phyloP scores from a whole-genome alignment of 2,329 filamentous ascomycete species.

The Verticillium zaregamsianum region DNA sequence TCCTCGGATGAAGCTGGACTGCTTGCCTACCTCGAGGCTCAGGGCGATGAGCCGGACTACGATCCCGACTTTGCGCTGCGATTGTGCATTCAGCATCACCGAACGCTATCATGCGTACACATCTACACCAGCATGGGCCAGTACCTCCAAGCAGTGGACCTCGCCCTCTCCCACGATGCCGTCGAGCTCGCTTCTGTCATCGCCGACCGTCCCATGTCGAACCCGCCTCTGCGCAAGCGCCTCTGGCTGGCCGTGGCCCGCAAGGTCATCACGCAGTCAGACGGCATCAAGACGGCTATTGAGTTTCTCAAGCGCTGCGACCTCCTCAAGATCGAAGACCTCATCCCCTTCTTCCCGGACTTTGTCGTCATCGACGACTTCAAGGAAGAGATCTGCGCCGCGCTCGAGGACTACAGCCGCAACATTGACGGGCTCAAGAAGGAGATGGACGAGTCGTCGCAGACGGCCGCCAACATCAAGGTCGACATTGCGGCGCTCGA shows the following conservation, averaged over 20 bases:
- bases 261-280: constrained; percentile 83
- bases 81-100: constrained; percentile 89
- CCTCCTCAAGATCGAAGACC: constrained; percentile 87
- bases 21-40: constrained; percentile 83
- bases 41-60: constrained; percentile 81
- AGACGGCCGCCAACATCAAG: constrained; percentile 87
- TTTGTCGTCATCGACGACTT: constrained; percentile 99
- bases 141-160: constrained; percentile 86
- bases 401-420: constrained; percentile 87
- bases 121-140: constrained; percentile 97
- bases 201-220: constrained; percentile 78
- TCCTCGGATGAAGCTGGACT: constrained; percentile 81
- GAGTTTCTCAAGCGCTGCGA: constrained; percentile 91
- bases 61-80: constrained; percentile 95
- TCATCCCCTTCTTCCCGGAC: constrained; percentile 98
- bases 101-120: constrained; percentile 91
- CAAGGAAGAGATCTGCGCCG: constrained; percentile 94
- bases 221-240: constrained; percentile 79
- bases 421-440: constrained; percentile 84
- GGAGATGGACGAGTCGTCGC: constrained; percentile 93
- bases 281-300: constrained; percentile 88
- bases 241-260: constrained; percentile 94
- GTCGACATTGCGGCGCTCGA: constrained; percentile 82
- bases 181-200: constrained; percentile 87
- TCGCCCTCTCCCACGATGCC: constrained; percentile 85